These are phyloP conservation scores for Lodderomyces elongisporus DNA, from an alignment of 1,139 yeast species.

Conservation along the genomic window DNA sequence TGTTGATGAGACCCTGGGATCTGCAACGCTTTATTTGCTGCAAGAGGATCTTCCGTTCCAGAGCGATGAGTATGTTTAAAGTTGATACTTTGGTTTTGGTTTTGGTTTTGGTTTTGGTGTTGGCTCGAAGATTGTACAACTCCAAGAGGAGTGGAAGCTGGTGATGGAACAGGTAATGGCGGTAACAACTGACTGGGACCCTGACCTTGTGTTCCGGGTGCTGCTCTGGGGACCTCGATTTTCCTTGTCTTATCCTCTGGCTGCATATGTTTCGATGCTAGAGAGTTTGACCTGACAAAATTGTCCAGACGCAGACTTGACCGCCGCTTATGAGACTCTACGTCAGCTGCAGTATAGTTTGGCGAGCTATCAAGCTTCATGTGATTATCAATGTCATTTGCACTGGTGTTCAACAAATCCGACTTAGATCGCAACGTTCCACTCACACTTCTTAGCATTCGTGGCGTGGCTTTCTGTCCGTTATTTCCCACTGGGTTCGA, in stretches of 20 bases:
- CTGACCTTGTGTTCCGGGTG: too few species aligned
- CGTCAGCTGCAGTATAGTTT: conserved; percentile 13
- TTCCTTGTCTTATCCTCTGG: not conserved
- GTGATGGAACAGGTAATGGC: conserved; percentile 22
- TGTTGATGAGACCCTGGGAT: conserved; percentile 1
- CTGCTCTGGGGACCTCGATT: not conserved
- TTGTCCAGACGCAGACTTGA: conserved; percentile 17
- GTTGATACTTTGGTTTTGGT: not conserved
- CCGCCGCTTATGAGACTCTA: conserved; percentile 18
- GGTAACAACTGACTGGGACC: conserved; percentile 17
- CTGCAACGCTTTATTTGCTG: not conserved
- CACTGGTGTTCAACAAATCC: conserved; percentile 5
- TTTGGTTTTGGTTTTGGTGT: not conserved
- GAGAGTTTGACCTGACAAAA: conserved; percentile 3
- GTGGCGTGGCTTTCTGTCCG: conserved; percentile 64
- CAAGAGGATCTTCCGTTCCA: too few species aligned
- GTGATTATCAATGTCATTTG: conserved; percentile 2
- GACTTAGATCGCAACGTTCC: conserved; percentile 24
- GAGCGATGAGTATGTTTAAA: not conserved
- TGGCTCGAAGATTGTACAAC: not conserved
- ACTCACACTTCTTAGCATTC: conserved; percentile 63
- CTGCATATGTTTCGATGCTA: not conserved
- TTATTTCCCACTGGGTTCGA: too few species aligned
- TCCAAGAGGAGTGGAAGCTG: conserved; percentile 14
- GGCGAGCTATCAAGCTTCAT: conserved; percentile 13